phyloP scores from a whole-genome alignment of 2,329 filamentous ascomycete genomes.

The Colletotrichum lentis region DNA sequence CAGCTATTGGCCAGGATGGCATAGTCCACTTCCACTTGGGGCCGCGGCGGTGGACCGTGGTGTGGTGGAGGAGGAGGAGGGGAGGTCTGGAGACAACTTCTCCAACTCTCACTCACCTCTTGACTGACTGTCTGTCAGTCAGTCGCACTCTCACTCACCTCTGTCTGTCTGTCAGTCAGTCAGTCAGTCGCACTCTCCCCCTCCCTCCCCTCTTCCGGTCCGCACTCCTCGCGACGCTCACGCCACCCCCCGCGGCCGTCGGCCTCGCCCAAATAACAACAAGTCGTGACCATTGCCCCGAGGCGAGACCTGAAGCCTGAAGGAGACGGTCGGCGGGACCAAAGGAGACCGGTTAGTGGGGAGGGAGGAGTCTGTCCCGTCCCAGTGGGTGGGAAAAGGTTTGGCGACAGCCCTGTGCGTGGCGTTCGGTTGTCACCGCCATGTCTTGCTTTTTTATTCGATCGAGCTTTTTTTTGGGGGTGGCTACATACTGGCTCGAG shows the following conservation, averaged over 20 bases:
- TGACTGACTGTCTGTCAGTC: not conserved
- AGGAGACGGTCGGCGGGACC: too few relatives aligned
- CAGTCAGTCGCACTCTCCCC: too few relatives aligned
- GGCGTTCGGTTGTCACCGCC: slow-evolving; percentile 26
- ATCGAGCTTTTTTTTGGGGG: not conserved
- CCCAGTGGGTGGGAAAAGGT: slow-evolving; percentile 23
- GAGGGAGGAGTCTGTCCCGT: slow-evolving; percentile 18
- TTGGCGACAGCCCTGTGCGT: slow-evolving; percentile 24
- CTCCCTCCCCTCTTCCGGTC: not conserved
- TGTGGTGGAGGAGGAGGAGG: too few relatives aligned
- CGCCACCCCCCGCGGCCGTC: slow-evolving; percentile 14
- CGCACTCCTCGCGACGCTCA: slow-evolving; percentile 2
- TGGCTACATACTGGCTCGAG: not conserved
- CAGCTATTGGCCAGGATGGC: slow-evolving; percentile 38
- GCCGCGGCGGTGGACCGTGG: slow-evolving; percentile 22
- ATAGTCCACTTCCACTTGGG: slow-evolving; percentile 36
- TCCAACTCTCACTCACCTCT: slow-evolving; percentile 12
- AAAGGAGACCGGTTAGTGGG: too few relatives aligned
- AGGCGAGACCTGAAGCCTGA: slow-evolving; percentile 7
- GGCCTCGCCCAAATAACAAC: slow-evolving; percentile 15
- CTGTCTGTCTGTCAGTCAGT: too few relatives aligned
- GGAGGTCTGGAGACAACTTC: slow-evolving; percentile 29
- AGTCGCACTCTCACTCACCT: slow-evolving; percentile 26
- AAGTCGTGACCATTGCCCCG: slow-evolving; percentile 23
- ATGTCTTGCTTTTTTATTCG: slow-evolving; percentile 5